Conservation (phyloP, 257 asterid species). For the Penstemon newberryi region DNA sequence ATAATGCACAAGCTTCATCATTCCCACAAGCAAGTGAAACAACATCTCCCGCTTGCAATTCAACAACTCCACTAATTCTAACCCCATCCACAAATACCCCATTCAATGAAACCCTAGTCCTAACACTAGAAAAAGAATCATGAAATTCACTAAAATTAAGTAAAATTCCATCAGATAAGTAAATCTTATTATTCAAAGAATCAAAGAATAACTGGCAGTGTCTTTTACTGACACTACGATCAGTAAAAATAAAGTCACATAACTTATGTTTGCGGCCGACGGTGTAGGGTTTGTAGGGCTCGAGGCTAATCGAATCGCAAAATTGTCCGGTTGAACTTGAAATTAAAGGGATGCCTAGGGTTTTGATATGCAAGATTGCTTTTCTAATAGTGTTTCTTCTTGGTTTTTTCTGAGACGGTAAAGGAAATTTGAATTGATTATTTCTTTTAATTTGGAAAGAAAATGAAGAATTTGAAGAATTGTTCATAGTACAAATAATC, state of each 20-base stretch:
- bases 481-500: conserved; percentile 40
- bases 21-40: conserved; percentile 55
- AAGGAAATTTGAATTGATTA: conserved; percentile 29
- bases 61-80: conserved; percentile 52
- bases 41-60: conserved; percentile 63
- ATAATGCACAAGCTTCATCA: conserved; percentile 36
- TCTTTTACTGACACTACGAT: conserved; percentile 59
- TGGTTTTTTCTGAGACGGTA: conserved; percentile 40
- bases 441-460: conserved; percentile 37
- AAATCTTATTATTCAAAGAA: conserved; percentile 49
- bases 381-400: conserved; percentile 35
- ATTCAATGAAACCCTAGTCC: conserved; percentile 57
- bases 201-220: conserved; percentile 70
- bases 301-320: conserved; percentile 50
- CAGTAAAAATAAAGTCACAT: conserved; percentile 58
- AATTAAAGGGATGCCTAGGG: conserved; percentile 57
- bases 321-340: conserved; percentile 40
- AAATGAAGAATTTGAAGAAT: conserved; percentile 51
- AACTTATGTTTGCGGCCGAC: conserved; percentile 55
- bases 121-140: conserved; percentile 30
- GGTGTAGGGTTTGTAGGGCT: conserved; percentile 56
- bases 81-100: conserved; percentile 71
- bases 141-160: conserved; percentile 30
- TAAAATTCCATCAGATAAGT: conserved; percentile 61
- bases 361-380: conserved; percentile 48